A percentile compares a stretch with the other conserved stretches of the same genome.
phyloP scores from a whole-genome alignment of 2,329 filamentous ascomycete genomes.

The Nigrospora sphaerica region DNA sequence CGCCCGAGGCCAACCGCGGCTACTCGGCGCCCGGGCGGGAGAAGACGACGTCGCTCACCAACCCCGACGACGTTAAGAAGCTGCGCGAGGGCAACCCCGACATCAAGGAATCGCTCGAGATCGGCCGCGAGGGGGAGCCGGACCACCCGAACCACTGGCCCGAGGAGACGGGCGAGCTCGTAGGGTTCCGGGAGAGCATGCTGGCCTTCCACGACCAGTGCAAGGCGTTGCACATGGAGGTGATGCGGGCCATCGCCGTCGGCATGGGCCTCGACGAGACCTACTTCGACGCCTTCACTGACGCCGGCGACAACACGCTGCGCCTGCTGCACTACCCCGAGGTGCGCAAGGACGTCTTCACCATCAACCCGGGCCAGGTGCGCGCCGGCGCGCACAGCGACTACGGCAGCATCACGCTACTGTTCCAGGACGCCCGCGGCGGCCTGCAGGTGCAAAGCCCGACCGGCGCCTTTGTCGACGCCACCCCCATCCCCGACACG shows the following conservation, averaged over 20 bases:
- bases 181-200: conserved; percentile 67
- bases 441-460: conserved; percentile 60
- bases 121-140: conserved; percentile 51
- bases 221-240: conserved; percentile 64
- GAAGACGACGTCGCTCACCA: conserved; percentile 55
- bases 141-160: conserved; percentile 75
- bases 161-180: conserved; percentile 39
- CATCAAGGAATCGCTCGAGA: conserved; percentile 60
- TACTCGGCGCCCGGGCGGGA: conserved; percentile 65
- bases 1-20: conserved; percentile 64
- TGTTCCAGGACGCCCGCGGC: conserved; percentile 53
- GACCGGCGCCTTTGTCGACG: conserved; percentile 72
- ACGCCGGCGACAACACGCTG: conserved; percentile 63
- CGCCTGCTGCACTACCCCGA: conserved; percentile 72
- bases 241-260: conserved; percentile 82
- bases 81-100: conserved; percentile 53
- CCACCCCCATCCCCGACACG: conserved; percentile 37
- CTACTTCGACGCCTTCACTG: conserved; percentile 73
- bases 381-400: conserved; percentile 72
- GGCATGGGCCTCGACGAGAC: conserved; percentile 63
- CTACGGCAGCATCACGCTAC: conserved; percentile 53
- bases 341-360: conserved; percentile 59
- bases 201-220: conserved; percentile 66
- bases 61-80: conserved; percentile 48
- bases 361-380: conserved; percentile 60